Percentiles rank a stretch among this genome's conserved stretches.
phyloP scores from a whole-genome alignment of 768 basidiomycete species.

The Podaxis sp. region DNA sequence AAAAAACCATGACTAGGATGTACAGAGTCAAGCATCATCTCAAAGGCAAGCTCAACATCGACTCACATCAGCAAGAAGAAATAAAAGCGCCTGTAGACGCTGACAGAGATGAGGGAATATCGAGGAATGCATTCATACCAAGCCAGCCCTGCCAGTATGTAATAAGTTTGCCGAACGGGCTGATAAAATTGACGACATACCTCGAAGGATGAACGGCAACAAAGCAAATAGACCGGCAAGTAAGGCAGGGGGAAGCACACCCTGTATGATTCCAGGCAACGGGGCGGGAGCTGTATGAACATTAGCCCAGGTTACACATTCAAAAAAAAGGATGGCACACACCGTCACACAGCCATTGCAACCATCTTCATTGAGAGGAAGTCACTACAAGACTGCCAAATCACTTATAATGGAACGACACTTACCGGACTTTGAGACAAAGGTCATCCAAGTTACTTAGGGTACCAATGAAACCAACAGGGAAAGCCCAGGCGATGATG shows the following conservation, averaged over 20 bases:
- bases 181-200: conserved; percentile 32
- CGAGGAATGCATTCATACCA: conserved; percentile 73
- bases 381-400: not conserved
- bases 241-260: conserved; percentile 64
- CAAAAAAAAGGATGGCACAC: not conserved
- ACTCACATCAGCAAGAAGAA: conserved; percentile 60
- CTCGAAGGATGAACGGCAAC: conserved; percentile 55
- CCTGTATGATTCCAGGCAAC: conserved; percentile 56
- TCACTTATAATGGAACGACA: conserved; percentile 10
- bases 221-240: conserved; percentile 63
- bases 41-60: not conserved
- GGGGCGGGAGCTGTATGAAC: conserved; percentile 31
- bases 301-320: not conserved
- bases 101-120: conserved; percentile 65
- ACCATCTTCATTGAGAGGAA: conserved; percentile 39
- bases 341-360: conserved; percentile 56
- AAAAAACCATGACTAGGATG: conserved; percentile 63
- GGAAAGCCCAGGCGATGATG: conserved; percentile 65
- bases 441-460: conserved; percentile 60
- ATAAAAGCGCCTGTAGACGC: conserved; percentile 72
- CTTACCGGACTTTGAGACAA: conserved; percentile 45
- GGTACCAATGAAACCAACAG: conserved; percentile 64
- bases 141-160: conserved; percentile 42
- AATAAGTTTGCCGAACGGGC: not conserved
- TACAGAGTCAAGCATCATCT: not conserved